Conservation (phyloP, 208 protist species). For the Trypanosoma boissoni region DNA sequence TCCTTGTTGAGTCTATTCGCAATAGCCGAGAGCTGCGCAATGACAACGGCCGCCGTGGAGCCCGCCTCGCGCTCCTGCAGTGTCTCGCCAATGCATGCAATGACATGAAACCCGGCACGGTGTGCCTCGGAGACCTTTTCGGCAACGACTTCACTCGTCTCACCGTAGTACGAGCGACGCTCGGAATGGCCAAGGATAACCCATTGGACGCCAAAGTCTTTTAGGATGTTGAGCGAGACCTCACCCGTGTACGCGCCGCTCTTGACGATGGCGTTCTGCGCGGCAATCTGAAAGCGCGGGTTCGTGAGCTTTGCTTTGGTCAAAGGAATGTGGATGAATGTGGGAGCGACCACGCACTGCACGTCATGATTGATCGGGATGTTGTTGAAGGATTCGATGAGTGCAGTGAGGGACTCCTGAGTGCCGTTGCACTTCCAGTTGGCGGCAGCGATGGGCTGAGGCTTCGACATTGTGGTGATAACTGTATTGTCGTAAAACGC, state of each 20-base stretch:
- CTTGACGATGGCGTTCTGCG: constrained; percentile 87
- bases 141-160: constrained; percentile 91
- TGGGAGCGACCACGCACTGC: constrained; percentile 88
- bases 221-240: constrained; percentile 88
- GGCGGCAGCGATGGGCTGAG: constrained; percentile 88
- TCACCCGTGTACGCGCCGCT: constrained; percentile 91
- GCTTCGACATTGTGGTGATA: constrained; percentile 63
- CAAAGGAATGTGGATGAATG: constrained; percentile 78
- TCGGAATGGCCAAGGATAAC: constrained; percentile 98
- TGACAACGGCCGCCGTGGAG: constrained; percentile 90
- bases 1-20: constrained; percentile 54
- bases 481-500: not conserved
- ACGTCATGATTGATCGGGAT: constrained; percentile 62
- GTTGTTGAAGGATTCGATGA: constrained; percentile 74
- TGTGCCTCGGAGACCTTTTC: constrained; percentile 90
- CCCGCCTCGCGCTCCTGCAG: constrained; percentile 91
- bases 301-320: constrained; percentile 61
- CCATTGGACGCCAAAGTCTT: constrained; percentile 92
- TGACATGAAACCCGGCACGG: constrained; percentile 89
- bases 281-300: constrained; percentile 73
- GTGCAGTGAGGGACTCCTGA: constrained; percentile 54
- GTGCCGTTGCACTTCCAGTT: constrained; percentile 97
- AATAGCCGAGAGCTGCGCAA: constrained; percentile 90
- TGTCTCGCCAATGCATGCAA: constrained; percentile 97
- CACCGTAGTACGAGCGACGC: constrained; percentile 94